phyloP scores from a whole-genome alignment of 345 rosid genomes.

The Arabis alpina region DNA sequence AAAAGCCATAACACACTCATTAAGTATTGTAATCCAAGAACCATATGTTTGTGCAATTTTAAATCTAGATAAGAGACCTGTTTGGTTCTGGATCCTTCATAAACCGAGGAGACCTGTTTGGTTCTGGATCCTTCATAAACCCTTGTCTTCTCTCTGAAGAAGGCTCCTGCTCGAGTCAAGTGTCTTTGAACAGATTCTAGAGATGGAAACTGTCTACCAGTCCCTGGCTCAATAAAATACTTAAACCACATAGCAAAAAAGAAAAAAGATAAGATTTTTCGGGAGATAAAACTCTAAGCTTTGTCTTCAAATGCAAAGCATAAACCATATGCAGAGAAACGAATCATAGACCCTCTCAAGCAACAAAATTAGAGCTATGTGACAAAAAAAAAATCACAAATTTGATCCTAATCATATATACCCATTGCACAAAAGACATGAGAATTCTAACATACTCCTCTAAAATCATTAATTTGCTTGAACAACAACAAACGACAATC shows the following conservation, averaged over 20 bases:
- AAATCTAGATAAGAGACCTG: slow-evolving; percentile 11
- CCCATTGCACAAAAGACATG: neutral
- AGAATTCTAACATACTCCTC: slow-evolving; percentile 9
- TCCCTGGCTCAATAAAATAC: slow-evolving; percentile 34
- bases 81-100: too few relatives aligned
- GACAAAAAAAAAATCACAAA: too few relatives aligned
- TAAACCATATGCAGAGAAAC: slow-evolving; percentile 11
- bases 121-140: slow-evolving; percentile 27
- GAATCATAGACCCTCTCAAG: too few relatives aligned
- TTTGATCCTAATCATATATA: too few relatives aligned
- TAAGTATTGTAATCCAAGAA: neutral
- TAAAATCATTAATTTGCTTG: too few relatives aligned
- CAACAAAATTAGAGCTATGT: too few relatives aligned
- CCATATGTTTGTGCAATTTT: too few relatives aligned
- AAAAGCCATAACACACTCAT: slow-evolving; percentile 14
- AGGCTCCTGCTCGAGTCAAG: slow-evolving; percentile 11
- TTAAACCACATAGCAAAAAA: slow-evolving; percentile 9
- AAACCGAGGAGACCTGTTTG: slow-evolving; percentile 33
- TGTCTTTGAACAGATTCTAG: slow-evolving; percentile 35
- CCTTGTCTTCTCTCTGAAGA: neutral
- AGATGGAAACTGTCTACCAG: slow-evolving; percentile 36
- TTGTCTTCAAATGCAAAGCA: neutral
- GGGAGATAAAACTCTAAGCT: neutral
- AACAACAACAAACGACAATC: too few relatives aligned
- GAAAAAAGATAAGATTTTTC: neutral